Evolutionary conservation across 192 early-diverging fungal genomes (phyloP), one percentile per base, ranked within the genome.

Genomic region (Pilobolus umbonatus): DNA sequence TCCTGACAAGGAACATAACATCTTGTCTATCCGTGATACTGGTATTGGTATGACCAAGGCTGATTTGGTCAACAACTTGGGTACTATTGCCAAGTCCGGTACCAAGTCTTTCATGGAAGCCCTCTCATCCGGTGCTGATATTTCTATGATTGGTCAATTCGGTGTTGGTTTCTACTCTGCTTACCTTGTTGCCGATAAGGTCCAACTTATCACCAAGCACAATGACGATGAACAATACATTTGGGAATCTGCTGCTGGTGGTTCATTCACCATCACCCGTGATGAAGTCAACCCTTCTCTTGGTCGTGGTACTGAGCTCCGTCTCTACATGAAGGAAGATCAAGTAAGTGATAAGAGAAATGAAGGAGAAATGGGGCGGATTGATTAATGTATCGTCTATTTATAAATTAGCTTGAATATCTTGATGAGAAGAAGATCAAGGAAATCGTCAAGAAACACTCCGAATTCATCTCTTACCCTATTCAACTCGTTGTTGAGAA

Each of bases 101-200:
- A 98, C 97, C 83, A 96, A 96, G 84, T 88, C 92, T 46, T 98
- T 97, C 79, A 99, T 99, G 95, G 95, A 99, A 83, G 93, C 90
- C 58, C 85, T 98, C 52, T 83, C 88, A 67, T 81, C 87, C 55
- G 93, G 92, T 75, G 95, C 93, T 62, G 94, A 95, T 80, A 97
- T 96, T 58, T 96, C 94, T 77, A 96, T 99, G 93, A 98, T 99
- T 78, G 97, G 95, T 75, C 95, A 98, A 78, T 99, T 99, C 75
- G 97, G 97, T 93, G 97, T 99, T 56, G 97, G 97, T 84, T 98
- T 99, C 94, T 99, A 98, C 90, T 96, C 95, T 62, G 95, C 96
- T 56, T 99, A 96, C 88, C 84, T 99, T 62, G 94, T 98, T 65
- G 96, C 94, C 65, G 97, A 99, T 77, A 88, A 88, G 78, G 97